Evolutionary conservation across 192 early-diverging fungal species (phyloP).

Genomic region (Podila minutissima): DNA sequence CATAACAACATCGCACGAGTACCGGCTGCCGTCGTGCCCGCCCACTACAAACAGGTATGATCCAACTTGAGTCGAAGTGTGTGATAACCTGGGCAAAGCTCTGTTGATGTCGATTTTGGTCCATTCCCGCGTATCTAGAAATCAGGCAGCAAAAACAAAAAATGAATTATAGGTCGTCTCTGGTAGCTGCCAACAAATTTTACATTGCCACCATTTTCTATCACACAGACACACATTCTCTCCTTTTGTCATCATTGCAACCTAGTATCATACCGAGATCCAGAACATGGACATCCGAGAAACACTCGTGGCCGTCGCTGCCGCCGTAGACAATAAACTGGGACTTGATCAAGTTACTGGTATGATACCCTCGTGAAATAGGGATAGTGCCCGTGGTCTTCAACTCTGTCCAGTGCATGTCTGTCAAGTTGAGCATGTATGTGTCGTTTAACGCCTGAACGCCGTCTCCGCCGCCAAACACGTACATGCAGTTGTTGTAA

Average conservation of each 20-base stretch:
- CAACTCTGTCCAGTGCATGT: constrained; percentile 66
- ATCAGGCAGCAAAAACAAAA: background rate
- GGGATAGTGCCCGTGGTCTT: constrained; percentile 72
- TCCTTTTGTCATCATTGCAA: background rate
- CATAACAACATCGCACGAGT: constrained; percentile 82
- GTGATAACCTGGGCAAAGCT: constrained; percentile 77
- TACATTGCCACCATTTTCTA: background rate
- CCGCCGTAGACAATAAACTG: constrained; percentile 88
- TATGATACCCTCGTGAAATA: constrained; percentile 86
- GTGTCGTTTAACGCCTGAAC: constrained; percentile 82
- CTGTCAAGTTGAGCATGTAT: constrained; percentile 60
- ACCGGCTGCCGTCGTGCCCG: constrained; percentile 86
- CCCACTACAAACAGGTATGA: constrained; percentile 89
- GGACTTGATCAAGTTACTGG: constrained; percentile 79
- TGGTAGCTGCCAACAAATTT: background rate
- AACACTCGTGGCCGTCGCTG: constrained; percentile 87
- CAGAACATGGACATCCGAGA: constrained; percentile 72
- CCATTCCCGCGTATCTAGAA: constrained; percentile 64
- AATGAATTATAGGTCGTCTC: background rate
- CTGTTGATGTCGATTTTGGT: constrained; percentile 69
- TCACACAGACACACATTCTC: too few relatives aligned
- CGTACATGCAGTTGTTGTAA: constrained; percentile 76
- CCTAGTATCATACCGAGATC: constrained; percentile 56
- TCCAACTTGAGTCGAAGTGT: constrained; percentile 87
- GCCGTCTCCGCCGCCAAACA: constrained; percentile 92